Conservation (phyloP, 805 yeast genomes). For the Candida ortonii region DNA sequence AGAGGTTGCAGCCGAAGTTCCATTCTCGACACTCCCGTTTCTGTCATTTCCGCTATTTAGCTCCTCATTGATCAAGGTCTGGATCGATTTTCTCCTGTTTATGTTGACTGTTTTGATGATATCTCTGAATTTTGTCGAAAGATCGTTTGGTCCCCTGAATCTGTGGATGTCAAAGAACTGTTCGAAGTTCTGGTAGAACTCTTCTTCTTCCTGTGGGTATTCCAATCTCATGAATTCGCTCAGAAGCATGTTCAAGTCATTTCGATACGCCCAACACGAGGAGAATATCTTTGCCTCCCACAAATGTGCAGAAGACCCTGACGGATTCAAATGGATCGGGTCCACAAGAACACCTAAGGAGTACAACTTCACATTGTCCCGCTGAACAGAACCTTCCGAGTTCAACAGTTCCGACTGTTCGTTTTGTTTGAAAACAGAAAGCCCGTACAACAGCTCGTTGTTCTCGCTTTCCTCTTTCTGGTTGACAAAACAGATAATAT, state of each 20-base stretch:
- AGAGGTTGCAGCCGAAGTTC: slow-evolving; percentile 20
- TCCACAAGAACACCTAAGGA: slow-evolving; percentile 62
- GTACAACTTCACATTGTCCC: slow-evolving; percentile 54
- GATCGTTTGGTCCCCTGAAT: slow-evolving; percentile 30
- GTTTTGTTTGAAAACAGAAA: slow-evolving; percentile 51
- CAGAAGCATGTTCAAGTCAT: slow-evolving; percentile 33
- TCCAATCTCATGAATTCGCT: slow-evolving; percentile 26
- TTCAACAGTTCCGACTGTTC: slow-evolving; percentile 12
- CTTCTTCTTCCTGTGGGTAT: slow-evolving; percentile 18
- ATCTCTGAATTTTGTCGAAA: slow-evolving; percentile 22
- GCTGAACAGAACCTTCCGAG: slow-evolving; percentile 28
- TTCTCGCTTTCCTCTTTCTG: slow-evolving; percentile 22
- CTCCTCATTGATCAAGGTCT: slow-evolving; percentile 19
- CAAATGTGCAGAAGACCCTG: slow-evolving; percentile 6
- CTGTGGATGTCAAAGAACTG: slow-evolving; percentile 32
- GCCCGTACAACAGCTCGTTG: slow-evolving; percentile 40
- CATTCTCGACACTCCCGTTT: slow-evolving; percentile 12
- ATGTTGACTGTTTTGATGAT: slow-evolving; percentile 22
- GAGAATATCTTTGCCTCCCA: slow-evolving; percentile 45
- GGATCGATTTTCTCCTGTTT: slow-evolving; percentile 23
- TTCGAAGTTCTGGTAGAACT: slow-evolving; percentile 19
- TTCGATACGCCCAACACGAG: slow-evolving; percentile 43
- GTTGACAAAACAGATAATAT: slow-evolving; percentile 52
- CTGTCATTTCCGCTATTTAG: slow-evolving; percentile 14
- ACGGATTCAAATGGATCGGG: slow-evolving; percentile 28